These are phyloP conservation scores for Wickerhamiella brachini DNA, from an alignment of 805 yeast genomes.

Conservation along the genomic window DNA sequence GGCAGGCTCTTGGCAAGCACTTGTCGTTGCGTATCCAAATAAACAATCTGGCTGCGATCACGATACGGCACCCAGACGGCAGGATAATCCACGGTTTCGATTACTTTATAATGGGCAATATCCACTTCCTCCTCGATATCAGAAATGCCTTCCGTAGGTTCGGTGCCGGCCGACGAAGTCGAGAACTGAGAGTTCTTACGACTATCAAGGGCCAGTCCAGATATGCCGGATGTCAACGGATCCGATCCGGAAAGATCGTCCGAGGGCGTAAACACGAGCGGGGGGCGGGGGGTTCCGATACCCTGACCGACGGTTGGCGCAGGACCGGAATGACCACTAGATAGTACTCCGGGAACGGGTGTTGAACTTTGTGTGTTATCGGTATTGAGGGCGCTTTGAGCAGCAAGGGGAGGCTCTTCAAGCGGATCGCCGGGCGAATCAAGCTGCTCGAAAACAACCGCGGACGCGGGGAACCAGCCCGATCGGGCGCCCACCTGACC, in stretches of 20 bases:
- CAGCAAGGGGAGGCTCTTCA: background rate
- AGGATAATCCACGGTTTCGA: background rate
- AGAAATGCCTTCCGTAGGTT: background rate
- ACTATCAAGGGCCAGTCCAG: background rate
- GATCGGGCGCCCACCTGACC: background rate
- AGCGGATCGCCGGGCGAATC: background rate
- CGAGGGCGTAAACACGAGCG: too few relatives aligned
- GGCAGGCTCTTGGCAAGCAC: background rate
- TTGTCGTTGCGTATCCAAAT: background rate
- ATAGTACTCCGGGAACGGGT: too few relatives aligned
- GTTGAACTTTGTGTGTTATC: too few relatives aligned
- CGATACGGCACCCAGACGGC: constrained; percentile 1
- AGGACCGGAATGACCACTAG: too few relatives aligned
- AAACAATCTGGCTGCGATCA: background rate
- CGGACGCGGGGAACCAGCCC: background rate
- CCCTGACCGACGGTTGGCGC: background rate
- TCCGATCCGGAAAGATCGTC: too few relatives aligned
- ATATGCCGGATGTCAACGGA: background rate
- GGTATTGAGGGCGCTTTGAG: too few relatives aligned
- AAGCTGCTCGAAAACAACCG: background rate
- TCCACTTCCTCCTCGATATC: background rate
- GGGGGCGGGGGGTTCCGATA: background rate
- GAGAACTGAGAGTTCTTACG: constrained; percentile 1
- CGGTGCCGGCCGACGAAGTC: background rate
- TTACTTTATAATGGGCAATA: background rate